A percentile compares a stretch with the other conserved stretches of the same genome.
Evolutionary conservation across 129 eudicot species (phyloP).

Genomic region (Flaveria ramosissima): DNA sequence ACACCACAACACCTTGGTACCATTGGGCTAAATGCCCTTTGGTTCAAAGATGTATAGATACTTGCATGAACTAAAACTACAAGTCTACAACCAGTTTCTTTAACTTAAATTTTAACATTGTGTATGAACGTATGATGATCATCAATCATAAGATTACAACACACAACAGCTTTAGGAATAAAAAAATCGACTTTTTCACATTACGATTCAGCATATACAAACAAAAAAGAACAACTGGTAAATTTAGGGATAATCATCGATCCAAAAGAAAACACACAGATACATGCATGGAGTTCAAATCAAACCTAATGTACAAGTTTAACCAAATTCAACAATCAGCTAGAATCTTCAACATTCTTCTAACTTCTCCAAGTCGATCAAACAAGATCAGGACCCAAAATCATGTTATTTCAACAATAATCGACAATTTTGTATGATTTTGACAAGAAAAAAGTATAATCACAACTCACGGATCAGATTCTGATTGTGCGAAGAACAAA

Average conservation of each 20-base stretch:
- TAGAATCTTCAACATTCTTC: neutral
- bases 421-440: neutral
- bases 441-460: neutral
- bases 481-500: neutral
- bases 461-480: neutral
- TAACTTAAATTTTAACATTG: neutral
- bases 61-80: neutral
- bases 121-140: neutral
- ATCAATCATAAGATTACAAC: neutral
- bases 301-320: neutral
- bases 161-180: neutral
- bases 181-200: too few relatives aligned
- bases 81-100: too few relatives aligned
- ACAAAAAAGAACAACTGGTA: neutral
- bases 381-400: conserved; percentile 27
- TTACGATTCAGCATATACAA: neutral
- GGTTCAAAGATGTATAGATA: neutral
- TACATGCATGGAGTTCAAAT: conserved; percentile 29
- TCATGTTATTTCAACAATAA: neutral
- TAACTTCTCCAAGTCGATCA: conserved; percentile 11
- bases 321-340: neutral
- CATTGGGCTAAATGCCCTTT: too few relatives aligned
- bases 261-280: neutral
- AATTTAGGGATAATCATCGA: neutral
- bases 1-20: too few relatives aligned